phyloP scores from a whole-genome alignment of 805 yeast genomes.

The Nakazawaea sp. region DNA sequence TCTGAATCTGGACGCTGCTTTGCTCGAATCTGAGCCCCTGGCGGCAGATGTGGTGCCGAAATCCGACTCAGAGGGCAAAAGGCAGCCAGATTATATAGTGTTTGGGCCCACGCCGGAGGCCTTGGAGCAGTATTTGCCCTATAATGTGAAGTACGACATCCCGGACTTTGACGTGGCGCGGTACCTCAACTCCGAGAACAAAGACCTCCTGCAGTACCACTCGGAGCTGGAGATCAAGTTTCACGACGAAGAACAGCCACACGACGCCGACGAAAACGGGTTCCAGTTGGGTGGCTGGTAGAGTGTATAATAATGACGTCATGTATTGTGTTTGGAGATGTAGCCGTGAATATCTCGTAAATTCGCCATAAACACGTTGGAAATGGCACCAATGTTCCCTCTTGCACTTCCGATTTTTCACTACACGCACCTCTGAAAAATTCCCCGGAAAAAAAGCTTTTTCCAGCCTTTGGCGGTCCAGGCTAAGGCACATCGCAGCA shows the following conservation, averaged over 20 bases:
- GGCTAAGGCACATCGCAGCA: no score
- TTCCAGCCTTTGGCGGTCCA: no score
- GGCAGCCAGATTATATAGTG: conserved; percentile 21
- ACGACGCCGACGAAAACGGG: conserved; percentile 3
- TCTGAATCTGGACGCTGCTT: not conserved
- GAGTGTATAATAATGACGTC: no score
- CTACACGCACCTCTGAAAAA: no score
- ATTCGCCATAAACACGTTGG: no score
- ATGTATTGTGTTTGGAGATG: no score
- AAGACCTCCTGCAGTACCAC: not conserved
- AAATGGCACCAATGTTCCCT: no score
- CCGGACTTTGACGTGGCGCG: conserved; percentile 5
- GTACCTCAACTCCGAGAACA: conserved; percentile 3
- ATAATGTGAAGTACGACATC: conserved; percentile 19
- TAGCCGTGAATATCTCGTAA: no score
- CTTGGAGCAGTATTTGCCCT: conserved; percentile 23
- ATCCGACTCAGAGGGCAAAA: not conserved
- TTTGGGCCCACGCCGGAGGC: conserved; percentile 28
- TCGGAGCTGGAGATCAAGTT: conserved; percentile 4
- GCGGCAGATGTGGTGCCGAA: not conserved
- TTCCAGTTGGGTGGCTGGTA: conserved; percentile 10
- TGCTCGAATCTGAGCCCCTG: not conserved
- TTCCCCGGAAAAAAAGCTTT: no score
- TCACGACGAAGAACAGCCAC: conserved; percentile 3
- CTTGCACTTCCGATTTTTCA: no score